A percentile compares a stretch with the other conserved stretches of the same genome.
Evolutionary conservation across 2,329 filamentous ascomycete species (phyloP).

Genomic region (Phyllosticta citriasiana): DNA sequence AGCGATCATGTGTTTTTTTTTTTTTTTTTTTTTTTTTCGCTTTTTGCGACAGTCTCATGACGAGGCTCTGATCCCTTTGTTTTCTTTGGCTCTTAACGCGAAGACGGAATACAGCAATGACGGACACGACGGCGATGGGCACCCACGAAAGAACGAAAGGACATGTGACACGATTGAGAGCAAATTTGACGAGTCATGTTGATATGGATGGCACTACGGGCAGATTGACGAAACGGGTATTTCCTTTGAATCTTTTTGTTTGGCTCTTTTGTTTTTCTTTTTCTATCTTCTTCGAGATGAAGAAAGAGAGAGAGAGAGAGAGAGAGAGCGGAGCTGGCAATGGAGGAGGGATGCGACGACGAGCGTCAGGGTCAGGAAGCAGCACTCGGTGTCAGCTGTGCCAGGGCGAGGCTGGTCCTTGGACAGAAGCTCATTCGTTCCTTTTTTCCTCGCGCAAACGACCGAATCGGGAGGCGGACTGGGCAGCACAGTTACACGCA

Average conservation of each 20-base stretch:
- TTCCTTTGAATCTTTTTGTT: slow-evolving; percentile 18
- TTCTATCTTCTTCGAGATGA: not conserved
- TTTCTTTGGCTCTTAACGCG: slow-evolving; percentile 5
- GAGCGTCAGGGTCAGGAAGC: too few relatives aligned
- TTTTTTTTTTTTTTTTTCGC: slow-evolving; percentile 4
- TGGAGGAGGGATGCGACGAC: not conserved
- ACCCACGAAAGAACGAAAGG: not conserved
- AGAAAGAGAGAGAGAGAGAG: not conserved
- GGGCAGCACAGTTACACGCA: too few relatives aligned
- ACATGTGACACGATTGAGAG: slow-evolving; percentile 11
- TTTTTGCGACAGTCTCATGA: not conserved
- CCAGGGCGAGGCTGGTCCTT: too few relatives aligned
- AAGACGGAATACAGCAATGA: not conserved
- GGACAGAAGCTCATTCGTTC: too few relatives aligned
- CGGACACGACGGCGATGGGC: slow-evolving; percentile 4
- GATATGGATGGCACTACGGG: slow-evolving; percentile 7
- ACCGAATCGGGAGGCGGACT: too few relatives aligned
- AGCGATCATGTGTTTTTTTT: slow-evolving; percentile 13
- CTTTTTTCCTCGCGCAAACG: too few relatives aligned
- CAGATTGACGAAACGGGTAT: not conserved
- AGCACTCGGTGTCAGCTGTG: too few relatives aligned
- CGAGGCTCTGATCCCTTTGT: slow-evolving; percentile 10
- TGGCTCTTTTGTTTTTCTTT: slow-evolving; percentile 21
- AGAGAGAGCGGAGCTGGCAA: not conserved
- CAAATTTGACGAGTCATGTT: slow-evolving; percentile 10